Percentiles rank a stretch among this genome's conserved stretches.
Conservation (phyloP, 2,329 filamentous ascomycete genomes). For the Venturia nashicola region DNA sequence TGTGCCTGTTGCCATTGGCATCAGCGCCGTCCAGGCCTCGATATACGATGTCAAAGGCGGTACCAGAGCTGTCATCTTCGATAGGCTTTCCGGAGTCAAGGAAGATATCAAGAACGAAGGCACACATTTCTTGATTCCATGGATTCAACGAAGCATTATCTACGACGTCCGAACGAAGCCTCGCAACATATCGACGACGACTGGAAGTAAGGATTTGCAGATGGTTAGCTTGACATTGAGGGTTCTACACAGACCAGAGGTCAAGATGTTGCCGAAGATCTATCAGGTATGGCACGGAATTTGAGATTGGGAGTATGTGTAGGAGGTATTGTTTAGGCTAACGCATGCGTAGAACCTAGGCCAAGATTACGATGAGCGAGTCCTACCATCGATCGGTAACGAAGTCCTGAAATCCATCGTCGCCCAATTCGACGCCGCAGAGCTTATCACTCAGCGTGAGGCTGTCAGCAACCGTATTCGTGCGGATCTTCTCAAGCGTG, state of each 20-base stretch:
- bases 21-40: constrained; percentile 59
- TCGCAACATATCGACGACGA: constrained; percentile 93
- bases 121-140: constrained; percentile 91
- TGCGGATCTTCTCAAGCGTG: constrained; percentile 80
- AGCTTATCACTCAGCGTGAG: constrained; percentile 93
- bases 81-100: constrained; percentile 82
- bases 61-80: constrained; percentile 93
- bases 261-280: constrained; percentile 86
- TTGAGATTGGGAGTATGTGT: neutral
- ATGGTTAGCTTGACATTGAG: constrained; percentile 98
- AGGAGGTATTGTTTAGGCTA: constrained; percentile 11
- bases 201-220: constrained; percentile 96
- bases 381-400: constrained; percentile 42
- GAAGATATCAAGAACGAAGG: constrained; percentile 88
- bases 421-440: constrained; percentile 41
- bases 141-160: constrained; percentile 87
- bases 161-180: constrained; percentile 98
- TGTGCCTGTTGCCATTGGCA: constrained; percentile 59
- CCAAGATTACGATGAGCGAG: constrained; percentile 79
- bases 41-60: constrained; percentile 97
- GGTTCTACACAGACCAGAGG: constrained; percentile 88
- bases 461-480: constrained; percentile 93
- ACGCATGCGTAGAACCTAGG: constrained; percentile 68
- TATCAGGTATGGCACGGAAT: constrained; percentile 62
- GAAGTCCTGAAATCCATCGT: constrained; percentile 43